Evolutionary conservation across 2,329 filamentous ascomycete genomes (phyloP).

Genomic region (Colletotrichum karsti): DNA sequence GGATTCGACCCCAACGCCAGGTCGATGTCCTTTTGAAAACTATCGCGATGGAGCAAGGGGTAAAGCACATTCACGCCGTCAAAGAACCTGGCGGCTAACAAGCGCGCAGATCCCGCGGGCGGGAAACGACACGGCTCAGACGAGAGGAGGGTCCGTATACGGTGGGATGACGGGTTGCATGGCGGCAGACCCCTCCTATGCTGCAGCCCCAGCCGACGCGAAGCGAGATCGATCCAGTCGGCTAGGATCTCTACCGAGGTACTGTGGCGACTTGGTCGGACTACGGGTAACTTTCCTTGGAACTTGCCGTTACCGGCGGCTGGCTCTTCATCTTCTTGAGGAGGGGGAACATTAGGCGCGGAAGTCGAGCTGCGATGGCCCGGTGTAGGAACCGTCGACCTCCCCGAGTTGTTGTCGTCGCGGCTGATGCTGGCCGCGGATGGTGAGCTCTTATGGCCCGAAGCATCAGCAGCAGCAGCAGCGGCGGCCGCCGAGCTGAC

Average conservation of each 20-base stretch:
- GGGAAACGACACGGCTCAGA: slow-evolving; percentile 8
- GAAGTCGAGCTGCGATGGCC: neutral
- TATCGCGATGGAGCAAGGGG: slow-evolving; percentile 7
- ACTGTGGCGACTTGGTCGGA: slow-evolving; percentile 16
- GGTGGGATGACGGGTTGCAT: neutral
- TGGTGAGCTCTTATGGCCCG: neutral
- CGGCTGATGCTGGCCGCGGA: neutral
- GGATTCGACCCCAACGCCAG: neutral
- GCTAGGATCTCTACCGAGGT: slow-evolving; percentile 23
- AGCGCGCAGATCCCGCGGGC: neutral
- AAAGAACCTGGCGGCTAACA: slow-evolving; percentile 7
- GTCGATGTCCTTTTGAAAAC: slow-evolving; percentile 2
- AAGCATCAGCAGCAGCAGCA: neutral
- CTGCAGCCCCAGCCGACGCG: slow-evolving; percentile 17
- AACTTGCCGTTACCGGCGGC: neutral
- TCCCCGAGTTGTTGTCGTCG: neutral
- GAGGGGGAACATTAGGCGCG: neutral
- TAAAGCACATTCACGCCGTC: slow-evolving; percentile 14
- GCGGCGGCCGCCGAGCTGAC: neutral
- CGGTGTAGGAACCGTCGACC: neutral
- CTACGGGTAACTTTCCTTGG: slow-evolving; percentile 21
- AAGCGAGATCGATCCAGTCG: slow-evolving; percentile 21
- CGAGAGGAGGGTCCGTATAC: neutral
- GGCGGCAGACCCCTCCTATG: slow-evolving; percentile 6
- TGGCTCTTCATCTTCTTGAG: neutral